A percentile compares a stretch with the other conserved stretches of the same genome.
Evolutionary conservation across 2,329 filamentous ascomycete genomes (phyloP).

Genomic region (Neodidymelliopsis sp.): DNA sequence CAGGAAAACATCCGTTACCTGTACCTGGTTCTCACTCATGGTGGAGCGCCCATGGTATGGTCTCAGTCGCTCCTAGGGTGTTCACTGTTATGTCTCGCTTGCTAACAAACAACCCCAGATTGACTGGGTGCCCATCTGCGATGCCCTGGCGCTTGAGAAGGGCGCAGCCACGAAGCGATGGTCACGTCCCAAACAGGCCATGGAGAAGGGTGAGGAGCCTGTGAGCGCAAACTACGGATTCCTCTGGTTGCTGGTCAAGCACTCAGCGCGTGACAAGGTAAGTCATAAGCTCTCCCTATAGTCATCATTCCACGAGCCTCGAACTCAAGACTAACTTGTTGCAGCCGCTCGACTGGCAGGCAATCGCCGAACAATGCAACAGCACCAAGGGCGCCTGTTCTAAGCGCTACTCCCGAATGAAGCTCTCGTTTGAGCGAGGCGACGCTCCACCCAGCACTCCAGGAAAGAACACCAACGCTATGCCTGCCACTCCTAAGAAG

Average conservation of each 20-base stretch:
- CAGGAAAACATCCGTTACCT: slow-evolving; percentile 42
- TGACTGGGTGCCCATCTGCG: slow-evolving; percentile 37
- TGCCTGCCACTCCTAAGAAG: slow-evolving; percentile 14
- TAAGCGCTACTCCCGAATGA: slow-evolving; percentile 46
- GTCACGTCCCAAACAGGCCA: slow-evolving; percentile 41
- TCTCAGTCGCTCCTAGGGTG: neutral
- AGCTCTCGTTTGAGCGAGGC: slow-evolving; percentile 37
- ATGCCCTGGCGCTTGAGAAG: slow-evolving; percentile 34
- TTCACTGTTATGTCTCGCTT: too few relatives aligned
- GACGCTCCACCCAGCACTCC: slow-evolving; percentile 12
- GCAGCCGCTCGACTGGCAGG: slow-evolving; percentile 36
- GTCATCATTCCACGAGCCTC: neutral
- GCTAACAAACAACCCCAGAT: slow-evolving; percentile 31
- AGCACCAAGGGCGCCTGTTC: slow-evolving; percentile 42
- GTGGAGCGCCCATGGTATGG: slow-evolving; percentile 32
- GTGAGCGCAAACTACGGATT: slow-evolving; percentile 27
- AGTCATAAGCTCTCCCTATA: neutral
- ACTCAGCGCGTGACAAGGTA: slow-evolving; percentile 34
- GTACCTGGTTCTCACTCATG: slow-evolving; percentile 39
- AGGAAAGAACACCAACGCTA: neutral
- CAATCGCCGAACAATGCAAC: slow-evolving; percentile 35
- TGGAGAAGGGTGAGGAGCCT: slow-evolving; percentile 30
- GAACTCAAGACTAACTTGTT: neutral
- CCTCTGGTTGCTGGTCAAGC: slow-evolving; percentile 42
- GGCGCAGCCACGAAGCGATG: slow-evolving; percentile 42